Conservation (phyloP, 1,284 basidiomycete species). For the Mycena sp. region DNA sequence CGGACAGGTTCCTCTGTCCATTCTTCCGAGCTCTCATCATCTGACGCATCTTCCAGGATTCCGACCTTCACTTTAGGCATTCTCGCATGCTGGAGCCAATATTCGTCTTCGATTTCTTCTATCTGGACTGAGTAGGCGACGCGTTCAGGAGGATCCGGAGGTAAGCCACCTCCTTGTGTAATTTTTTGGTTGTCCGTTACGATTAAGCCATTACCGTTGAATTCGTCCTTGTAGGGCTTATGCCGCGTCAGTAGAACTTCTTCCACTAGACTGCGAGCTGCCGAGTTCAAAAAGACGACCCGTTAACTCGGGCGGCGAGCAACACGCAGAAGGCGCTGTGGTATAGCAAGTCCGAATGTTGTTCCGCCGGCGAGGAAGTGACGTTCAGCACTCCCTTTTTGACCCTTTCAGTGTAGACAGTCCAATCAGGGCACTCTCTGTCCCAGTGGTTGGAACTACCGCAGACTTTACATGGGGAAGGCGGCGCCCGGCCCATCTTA, state of each 20-base stretch:
- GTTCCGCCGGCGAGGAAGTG: too few species aligned
- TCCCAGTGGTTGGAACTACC: too few species aligned
- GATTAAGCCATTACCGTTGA: neutral
- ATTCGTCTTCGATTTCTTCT: slow-evolving; percentile 20
- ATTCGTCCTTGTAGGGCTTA: neutral
- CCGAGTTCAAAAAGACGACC: slow-evolving; percentile 1
- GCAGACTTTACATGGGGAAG: too few species aligned
- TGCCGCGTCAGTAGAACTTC: neutral
- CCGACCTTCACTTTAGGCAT: neutral
- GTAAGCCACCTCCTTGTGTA: neutral
- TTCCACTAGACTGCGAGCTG: neutral
- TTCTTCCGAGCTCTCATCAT: neutral
- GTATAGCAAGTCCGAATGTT: too few species aligned
- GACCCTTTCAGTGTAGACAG: too few species aligned
- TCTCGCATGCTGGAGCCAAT: neutral
- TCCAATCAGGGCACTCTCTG: too few species aligned
- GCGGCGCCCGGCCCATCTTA: too few species aligned
- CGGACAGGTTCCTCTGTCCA: neutral
- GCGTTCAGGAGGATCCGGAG: too few species aligned
- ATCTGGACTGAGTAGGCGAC: neutral
- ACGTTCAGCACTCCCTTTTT: too few species aligned
- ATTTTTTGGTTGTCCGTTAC: neutral
- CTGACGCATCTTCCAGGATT: neutral
- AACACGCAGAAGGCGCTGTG: too few species aligned
- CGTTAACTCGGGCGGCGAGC: neutral